These are phyloP conservation scores for Terana coerulea DNA, from an alignment of 768 basidiomycete genomes.

Conservation along the genomic window DNA sequence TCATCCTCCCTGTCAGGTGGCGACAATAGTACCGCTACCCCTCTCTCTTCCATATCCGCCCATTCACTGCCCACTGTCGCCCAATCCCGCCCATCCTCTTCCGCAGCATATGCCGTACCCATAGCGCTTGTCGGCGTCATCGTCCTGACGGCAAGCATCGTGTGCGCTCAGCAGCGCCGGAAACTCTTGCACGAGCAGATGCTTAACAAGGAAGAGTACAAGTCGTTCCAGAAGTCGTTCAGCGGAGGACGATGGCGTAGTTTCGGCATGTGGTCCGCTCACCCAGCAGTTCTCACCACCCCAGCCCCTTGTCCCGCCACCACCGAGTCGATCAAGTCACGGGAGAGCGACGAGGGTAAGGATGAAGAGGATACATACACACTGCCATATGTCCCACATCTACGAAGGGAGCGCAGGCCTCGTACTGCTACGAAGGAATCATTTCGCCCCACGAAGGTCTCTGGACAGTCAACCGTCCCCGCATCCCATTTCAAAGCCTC, in stretches of 20 bases:
- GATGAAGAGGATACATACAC: slow-evolving; percentile 10
- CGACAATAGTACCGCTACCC: neutral
- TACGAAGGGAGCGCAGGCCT: neutral
- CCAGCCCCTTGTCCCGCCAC: too few species aligned
- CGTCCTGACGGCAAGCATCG: slow-evolving; percentile 23
- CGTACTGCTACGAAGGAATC: neutral
- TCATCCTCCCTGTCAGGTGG: neutral
- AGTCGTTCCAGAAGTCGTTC: neutral
- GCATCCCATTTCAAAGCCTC: neutral
- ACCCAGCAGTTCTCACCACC: too few species aligned
- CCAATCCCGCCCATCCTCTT: slow-evolving; percentile 23
- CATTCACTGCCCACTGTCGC: slow-evolving; percentile 8
- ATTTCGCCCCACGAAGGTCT: neutral
- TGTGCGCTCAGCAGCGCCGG: slow-evolving; percentile 25
- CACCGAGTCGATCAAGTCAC: too few species aligned
- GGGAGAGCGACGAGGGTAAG: too few species aligned
- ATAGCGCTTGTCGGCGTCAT: slow-evolving; percentile 29
- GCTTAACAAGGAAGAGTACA: neutral
- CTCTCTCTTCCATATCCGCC: slow-evolving; percentile 12
- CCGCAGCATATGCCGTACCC: slow-evolving; percentile 32
- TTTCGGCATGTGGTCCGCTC: neutral
- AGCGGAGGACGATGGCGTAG: neutral
- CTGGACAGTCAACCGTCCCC: neutral
- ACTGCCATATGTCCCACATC: slow-evolving; percentile 3
- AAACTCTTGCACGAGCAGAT: slow-evolving; percentile 22